Percentiles rank a stretch among this genome's conserved stretches.
Conservation (phyloP, 1,284 basidiomycete species). For the Cutaneotrichosporon cutaneum region DNA sequence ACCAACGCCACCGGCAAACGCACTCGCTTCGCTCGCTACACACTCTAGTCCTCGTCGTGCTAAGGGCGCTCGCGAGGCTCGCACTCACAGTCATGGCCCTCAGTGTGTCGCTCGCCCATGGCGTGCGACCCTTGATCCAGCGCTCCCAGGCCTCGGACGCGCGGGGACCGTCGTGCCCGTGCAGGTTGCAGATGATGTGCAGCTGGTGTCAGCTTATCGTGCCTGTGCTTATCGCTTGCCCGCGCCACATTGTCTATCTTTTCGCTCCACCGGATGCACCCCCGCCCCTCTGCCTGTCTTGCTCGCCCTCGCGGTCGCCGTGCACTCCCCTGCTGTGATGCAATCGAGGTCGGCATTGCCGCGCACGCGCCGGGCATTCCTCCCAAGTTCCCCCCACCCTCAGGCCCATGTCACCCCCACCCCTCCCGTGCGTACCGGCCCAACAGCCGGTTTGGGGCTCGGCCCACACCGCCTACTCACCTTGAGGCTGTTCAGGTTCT, state of each 20-base stretch:
- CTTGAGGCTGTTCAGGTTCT: conserved; percentile 9
- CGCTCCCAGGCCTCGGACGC: background rate
- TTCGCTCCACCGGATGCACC: background rate
- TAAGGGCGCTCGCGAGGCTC: too few relatives aligned
- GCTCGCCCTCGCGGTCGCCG: too few relatives aligned
- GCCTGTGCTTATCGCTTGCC: background rate
- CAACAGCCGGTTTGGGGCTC: background rate
- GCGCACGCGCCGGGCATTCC: background rate
- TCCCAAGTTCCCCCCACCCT: background rate
- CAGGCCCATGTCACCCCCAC: too few relatives aligned
- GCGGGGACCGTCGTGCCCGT: conserved; percentile 7
- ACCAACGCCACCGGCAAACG: too few relatives aligned
- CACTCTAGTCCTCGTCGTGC: background rate
- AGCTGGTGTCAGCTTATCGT: conserved; percentile 11
- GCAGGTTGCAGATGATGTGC: conserved; percentile 12
- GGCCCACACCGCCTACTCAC: background rate
- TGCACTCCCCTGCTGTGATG: too few relatives aligned
- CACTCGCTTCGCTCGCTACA: background rate
- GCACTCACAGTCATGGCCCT: background rate
- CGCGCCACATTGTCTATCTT: background rate
- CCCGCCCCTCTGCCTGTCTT: background rate
- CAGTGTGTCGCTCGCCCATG: background rate
- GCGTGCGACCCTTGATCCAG: background rate
- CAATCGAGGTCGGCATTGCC: too few relatives aligned
- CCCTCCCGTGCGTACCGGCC: background rate